Conservation (phyloP, 2,329 filamentous ascomycete genomes). For the Curvularia eragrostidis region DNA sequence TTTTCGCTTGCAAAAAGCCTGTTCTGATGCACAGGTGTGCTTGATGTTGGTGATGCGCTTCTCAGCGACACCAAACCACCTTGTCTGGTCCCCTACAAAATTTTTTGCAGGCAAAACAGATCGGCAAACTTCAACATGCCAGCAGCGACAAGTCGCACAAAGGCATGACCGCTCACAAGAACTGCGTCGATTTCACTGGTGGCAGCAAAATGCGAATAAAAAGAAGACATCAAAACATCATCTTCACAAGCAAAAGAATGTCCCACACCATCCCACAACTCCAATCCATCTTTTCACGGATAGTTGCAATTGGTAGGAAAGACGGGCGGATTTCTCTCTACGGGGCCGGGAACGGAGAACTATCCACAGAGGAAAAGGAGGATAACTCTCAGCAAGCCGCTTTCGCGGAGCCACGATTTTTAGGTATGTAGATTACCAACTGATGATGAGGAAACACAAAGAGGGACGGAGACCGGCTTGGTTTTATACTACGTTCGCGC, state of each 20-base stretch:
- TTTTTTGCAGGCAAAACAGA: background rate
- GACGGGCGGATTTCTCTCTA: slow-evolving; percentile 48
- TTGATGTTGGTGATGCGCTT: background rate
- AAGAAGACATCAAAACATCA: background rate
- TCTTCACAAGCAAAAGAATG: slow-evolving; percentile 28
- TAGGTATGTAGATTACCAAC: slow-evolving; percentile 45
- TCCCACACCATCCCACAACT: slow-evolving; percentile 54
- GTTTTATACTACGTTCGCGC: slow-evolving; percentile 24
- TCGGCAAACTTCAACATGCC: background rate
- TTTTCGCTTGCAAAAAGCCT: background rate
- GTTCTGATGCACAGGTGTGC: background rate
- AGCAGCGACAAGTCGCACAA: background rate
- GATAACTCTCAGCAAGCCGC: slow-evolving; percentile 54
- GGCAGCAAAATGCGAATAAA: background rate
- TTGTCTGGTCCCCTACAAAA: background rate
- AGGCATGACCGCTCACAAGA: background rate
- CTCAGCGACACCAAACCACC: background rate
- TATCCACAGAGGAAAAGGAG: slow-evolving; percentile 41
- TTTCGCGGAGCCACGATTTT: slow-evolving; percentile 51
- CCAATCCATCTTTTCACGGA: slow-evolving; percentile 52
- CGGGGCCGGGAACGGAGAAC: slow-evolving; percentile 55
- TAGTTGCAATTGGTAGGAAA: slow-evolving; percentile 49
- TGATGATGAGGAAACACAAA: slow-evolving; percentile 45
- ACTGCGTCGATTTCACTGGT: background rate
- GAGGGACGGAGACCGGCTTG: slow-evolving; percentile 28